Evolutionary conservation across 176 grass and related monocot genomes (phyloP), one percentile per base, ranked within the genome.

Genomic region (Eremochloa ophiuroides): DNA sequence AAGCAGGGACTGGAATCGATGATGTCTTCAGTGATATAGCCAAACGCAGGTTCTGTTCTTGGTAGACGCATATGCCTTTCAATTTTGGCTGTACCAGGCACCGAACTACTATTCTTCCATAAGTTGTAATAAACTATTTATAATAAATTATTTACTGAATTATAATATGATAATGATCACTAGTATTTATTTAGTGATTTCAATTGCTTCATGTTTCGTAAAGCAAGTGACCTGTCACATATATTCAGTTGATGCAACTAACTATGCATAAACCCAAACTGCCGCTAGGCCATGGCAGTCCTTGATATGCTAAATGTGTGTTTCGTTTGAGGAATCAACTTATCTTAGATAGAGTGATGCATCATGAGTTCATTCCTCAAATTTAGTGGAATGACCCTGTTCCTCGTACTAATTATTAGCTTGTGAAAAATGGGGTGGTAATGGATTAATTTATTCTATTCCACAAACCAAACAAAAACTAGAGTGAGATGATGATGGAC

Each of bases 1-100:
- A 96, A 93, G 62, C 69, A 25, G 93, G 90, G 25, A 80, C 55
- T 70, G 90, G 90, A 80, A 90, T 91, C 5, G 77, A 97, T 66
- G 85, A 91, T 27, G 53, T 82, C 62, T 97, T 93, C 73, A 78
- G 83, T 82, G 83, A 97, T 76, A 91, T 97, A 85, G 85, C 85
- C 38, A 91, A 62, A 78, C 53, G 93, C 93, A 73, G 88, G 90
- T 84, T 74, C 34, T 78, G 38, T 61, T 61, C 38, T 40, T 26
- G 11, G 56, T 71, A 66, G 10, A 27, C 20, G 20, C 27, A 75
- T 63, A 65, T 85, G 31, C 37, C 5, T n/a, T 71, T 14, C 23
- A 47, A 33, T 6, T 59, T 81, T 85, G 28, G 34, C 12, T 69
- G 9, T 33, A 31, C 18, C 40, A 76, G 53, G 30, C 46, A 55